Evolutionary conservation across 2,329 filamentous ascomycete genomes (phyloP).

Genomic region (Tolypocladium ovalisporum): DNA sequence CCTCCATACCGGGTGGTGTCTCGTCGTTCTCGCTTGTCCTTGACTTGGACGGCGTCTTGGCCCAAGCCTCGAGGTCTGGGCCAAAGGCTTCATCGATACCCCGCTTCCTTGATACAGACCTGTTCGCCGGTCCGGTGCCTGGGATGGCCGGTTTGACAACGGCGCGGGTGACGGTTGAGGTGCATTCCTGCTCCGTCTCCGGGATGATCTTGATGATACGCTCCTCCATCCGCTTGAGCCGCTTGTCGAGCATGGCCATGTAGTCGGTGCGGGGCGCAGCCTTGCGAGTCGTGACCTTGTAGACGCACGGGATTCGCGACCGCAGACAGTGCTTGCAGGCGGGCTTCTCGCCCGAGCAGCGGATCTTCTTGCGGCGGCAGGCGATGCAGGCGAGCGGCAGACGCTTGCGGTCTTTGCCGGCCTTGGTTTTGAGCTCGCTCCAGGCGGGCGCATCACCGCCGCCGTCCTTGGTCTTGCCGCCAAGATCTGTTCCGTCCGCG

Average conservation of each 20-base stretch:
- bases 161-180: slow-evolving; percentile 62
- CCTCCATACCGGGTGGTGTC: slow-evolving; percentile 38
- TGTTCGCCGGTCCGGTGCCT: slow-evolving; percentile 32
- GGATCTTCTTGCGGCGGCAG: slow-evolving; percentile 93
- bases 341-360: slow-evolving; percentile 94
- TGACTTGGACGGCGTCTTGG: slow-evolving; percentile 44
- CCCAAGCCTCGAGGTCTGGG: slow-evolving; percentile 72
- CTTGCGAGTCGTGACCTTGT: slow-evolving; percentile 92
- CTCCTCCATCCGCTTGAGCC: slow-evolving; percentile 94
- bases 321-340: slow-evolving; percentile 93
- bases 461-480: slow-evolving; percentile 43
- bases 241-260: slow-evolving; percentile 97
- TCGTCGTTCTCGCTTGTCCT: slow-evolving; percentile 30
- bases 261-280: slow-evolving; percentile 92
- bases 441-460: slow-evolving; percentile 52
- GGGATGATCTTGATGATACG: slow-evolving; percentile 93
- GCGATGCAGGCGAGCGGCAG: slow-evolving; percentile 91
- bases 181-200: slow-evolving; percentile 64
- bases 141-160: slow-evolving; percentile 71
- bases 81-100: slow-evolving; percentile 81
- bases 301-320: slow-evolving; percentile 89
- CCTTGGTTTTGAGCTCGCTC: slow-evolving; percentile 81
- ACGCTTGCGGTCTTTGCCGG: slow-evolving; percentile 90
- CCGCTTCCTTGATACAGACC: slow-evolving; percentile 61
- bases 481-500: slow-evolving; percentile 42